Evolutionary conservation across 169 alveolate genomes (phyloP).

Genomic region (Eimeria sp.): DNA sequence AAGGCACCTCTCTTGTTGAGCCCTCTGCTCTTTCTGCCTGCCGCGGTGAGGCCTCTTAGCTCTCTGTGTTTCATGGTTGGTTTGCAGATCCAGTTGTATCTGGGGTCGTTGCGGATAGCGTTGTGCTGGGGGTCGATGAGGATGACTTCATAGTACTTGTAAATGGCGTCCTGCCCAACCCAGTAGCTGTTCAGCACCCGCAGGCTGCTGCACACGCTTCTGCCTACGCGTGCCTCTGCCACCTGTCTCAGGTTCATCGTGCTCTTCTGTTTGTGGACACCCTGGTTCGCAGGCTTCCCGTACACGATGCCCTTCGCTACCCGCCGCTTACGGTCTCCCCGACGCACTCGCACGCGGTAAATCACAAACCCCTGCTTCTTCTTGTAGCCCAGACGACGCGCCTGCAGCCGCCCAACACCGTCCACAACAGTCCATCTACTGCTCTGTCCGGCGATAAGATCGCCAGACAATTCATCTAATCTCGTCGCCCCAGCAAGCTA

Average conservation of each 20-base stretch:
- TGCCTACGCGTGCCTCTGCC: slow-evolving; percentile 99
- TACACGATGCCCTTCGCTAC: slow-evolving; percentile 99
- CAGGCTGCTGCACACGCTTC: slow-evolving; percentile 96
- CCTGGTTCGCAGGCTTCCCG: slow-evolving; percentile 99
- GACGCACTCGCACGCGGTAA: slow-evolving; percentile 99
- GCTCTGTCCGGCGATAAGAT: too few species aligned
- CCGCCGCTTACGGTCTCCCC: slow-evolving; percentile 99
- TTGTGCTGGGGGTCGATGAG: slow-evolving; percentile 99
- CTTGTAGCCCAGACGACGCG: slow-evolving; percentile 98
- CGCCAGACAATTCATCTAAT: too few species aligned
- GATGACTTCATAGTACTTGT: slow-evolving; percentile 99
- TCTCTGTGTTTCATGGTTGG: slow-evolving; percentile 99
- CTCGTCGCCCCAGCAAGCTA: too few species aligned
- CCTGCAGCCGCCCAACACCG: slow-evolving; percentile 10
- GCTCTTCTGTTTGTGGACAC: slow-evolving; percentile 98
- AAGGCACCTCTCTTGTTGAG: slow-evolving; percentile 97
- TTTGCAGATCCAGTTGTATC: slow-evolving; percentile 99
- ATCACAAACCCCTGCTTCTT: slow-evolving; percentile 99
- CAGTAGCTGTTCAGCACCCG: slow-evolving; percentile 99
- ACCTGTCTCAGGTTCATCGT: slow-evolving; percentile 97
- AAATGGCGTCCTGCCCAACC: slow-evolving; percentile 99
- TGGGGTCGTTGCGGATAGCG: slow-evolving; percentile 99
- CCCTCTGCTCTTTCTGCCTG: slow-evolving; percentile 95
- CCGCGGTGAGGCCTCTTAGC: slow-evolving; percentile 98
- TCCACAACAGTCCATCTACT: too few species aligned